These are phyloP conservation scores for Streptanthus diversifolius DNA, from an alignment of 345 rosid genomes.

Conservation along the genomic window DNA sequence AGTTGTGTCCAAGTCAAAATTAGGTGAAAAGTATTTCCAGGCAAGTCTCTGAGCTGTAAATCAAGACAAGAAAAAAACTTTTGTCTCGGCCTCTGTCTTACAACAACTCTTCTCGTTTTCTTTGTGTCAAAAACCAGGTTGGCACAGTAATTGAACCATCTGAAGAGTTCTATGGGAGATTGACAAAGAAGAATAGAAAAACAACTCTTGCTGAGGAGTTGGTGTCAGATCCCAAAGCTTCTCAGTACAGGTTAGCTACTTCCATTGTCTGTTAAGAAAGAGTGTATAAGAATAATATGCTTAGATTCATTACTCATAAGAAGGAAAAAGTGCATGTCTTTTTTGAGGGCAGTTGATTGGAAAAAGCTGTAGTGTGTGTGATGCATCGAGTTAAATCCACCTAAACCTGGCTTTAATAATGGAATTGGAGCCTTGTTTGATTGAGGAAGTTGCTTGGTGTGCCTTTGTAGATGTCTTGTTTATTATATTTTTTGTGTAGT, in stretches of 20 bases:
- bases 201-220: conserved; percentile 77
- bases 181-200: conserved; percentile 86
- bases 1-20: conserved; percentile 52
- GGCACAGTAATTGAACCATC: conserved; percentile 79
- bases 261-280: background rate
- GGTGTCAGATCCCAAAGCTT: conserved; percentile 49
- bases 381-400: background rate
- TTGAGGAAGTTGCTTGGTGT: background rate
- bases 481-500: background rate
- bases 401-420: background rate
- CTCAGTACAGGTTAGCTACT: conserved; percentile 59
- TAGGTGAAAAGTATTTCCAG: conserved; percentile 84
- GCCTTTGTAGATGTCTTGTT: background rate
- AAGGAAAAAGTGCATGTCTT: background rate
- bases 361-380: background rate
- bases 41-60: conserved; percentile 32
- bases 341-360: background rate
- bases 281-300: background rate
- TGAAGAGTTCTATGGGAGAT: conserved; percentile 54
- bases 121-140: conserved; percentile 42
- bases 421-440: background rate
- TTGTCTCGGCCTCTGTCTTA: background rate
- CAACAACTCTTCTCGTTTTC: background rate
- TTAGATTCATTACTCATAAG: background rate
- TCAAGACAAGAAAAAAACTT: background rate